Base-by-base conservation (phyloP, 2,329 filamentous ascomycete genomes). In the Metarhizium sp. region DNA sequence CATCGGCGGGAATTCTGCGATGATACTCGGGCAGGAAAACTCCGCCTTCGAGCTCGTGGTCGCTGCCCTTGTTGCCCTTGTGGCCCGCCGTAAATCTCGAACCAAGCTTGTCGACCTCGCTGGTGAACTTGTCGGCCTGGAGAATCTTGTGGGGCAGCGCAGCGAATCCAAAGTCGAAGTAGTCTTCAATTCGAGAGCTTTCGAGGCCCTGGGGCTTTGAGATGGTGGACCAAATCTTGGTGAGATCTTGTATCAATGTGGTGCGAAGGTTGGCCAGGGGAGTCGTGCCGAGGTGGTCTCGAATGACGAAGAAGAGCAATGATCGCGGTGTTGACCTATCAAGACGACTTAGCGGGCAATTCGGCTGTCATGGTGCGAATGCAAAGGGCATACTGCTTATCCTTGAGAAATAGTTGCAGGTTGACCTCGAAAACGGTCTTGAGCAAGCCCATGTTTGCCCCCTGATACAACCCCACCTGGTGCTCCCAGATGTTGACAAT, bases 371-470 rank as follows among this genome's bases (percentile, higher is more conserved):
- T 2, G n/a, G 32, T 13, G 3, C 18, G 18, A 38, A 6, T 10
- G 48, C 34, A 2, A 16, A 20, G 25, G 6, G 13, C 85, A 66
- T 80, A 92, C 88, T 90, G 90, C 71, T 86, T 91, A 70, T 96
- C 92, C 76, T 96, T 96, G 63, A 97, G 78, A 73, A 99, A 99
- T 32, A 99, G 78, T 73, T 97, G 92, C 68, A 99, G 71, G 69
- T 99, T 99, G 71, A 99, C 94, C 75, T 99, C 94, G 64, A 99
- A 99, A 4, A 99, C 94, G 0, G 95, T 99, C 80, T 99, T 99
- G 66, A 99, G 78, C 65, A 99, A 74, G 8, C 94, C 94, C 94
- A 99, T 99, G 71, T 99, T 99, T 64, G 94, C 94, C 56, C 94
- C 94, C 74, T 99, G 92, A 69, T 99, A 99, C 70, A 99, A 73